A percentile compares a stretch with the other conserved stretches of the same genome.
Evolutionary conservation across 106 monocot species (phyloP).

Genomic region (Vanilla planifolia): DNA sequence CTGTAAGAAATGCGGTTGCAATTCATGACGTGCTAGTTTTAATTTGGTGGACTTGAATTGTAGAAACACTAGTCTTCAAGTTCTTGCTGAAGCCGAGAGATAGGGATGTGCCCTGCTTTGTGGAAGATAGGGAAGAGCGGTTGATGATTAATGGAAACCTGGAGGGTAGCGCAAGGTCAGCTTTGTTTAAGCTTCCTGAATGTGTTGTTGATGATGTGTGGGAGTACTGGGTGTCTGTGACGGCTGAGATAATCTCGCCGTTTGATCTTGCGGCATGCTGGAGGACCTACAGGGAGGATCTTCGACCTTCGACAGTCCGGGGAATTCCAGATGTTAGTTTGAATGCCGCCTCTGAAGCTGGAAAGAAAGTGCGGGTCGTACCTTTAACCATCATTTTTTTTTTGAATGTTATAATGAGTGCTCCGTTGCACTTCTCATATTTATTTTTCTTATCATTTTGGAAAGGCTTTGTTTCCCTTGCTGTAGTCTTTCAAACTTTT

Average conservation of each 20-base stretch:
- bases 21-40: background rate
- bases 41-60: constrained; percentile 1
- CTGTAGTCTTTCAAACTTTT: too few relatives aligned
- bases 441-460: too few relatives aligned
- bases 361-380: constrained; percentile 65
- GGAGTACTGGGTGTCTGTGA: constrained; percentile 46
- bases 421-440: too few relatives aligned
- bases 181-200: constrained; percentile 29
- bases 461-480: too few relatives aligned
- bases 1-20: background rate
- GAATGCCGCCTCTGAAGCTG: constrained; percentile 23
- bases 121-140: constrained; percentile 67
- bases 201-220: constrained; percentile 26
- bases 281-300: constrained; percentile 74
- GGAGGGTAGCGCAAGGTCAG: constrained; percentile 36
- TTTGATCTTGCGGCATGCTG: constrained; percentile 91
- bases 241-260: constrained; percentile 56
- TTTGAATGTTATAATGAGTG: too few relatives aligned
- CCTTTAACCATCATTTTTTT: too few relatives aligned
- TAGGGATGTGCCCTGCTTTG: constrained; percentile 33
- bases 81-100: constrained; percentile 73
- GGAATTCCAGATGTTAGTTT: constrained; percentile 74
- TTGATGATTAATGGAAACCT: constrained; percentile 48
- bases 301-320: constrained; percentile 66
- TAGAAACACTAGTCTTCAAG: constrained; percentile 81